phyloP scores from a whole-genome alignment of 169 alveolate genomes.

The Plasmodium coatneyi region DNA sequence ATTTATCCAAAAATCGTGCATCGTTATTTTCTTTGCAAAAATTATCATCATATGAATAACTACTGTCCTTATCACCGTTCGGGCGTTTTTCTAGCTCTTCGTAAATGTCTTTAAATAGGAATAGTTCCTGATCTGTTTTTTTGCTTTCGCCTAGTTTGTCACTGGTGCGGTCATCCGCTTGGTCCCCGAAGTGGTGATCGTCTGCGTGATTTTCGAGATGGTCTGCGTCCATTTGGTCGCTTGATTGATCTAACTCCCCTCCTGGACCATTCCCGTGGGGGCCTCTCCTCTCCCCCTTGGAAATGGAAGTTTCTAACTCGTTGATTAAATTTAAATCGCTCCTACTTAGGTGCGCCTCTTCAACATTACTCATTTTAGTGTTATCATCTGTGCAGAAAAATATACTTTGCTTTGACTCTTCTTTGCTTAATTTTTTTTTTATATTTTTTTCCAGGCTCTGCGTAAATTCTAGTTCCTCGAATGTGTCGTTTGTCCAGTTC shows the following conservation, averaged over 20 bases:
- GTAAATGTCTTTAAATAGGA: conserved; percentile 52
- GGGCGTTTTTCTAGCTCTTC: conserved; percentile 44
- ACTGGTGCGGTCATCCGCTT: neutral
- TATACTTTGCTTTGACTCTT: conserved; percentile 39
- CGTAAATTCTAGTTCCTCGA: conserved; percentile 52
- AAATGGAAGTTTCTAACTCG: neutral
- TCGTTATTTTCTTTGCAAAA: conserved; percentile 16
- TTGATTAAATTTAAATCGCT: neutral
- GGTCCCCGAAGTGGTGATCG: neutral
- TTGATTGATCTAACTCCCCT: neutral
- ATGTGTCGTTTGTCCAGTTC: conserved; percentile 60
- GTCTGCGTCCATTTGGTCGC: neutral
- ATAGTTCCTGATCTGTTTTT: conserved; percentile 10
- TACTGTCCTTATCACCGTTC: neutral
- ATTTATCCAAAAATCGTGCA: conserved; percentile 1
- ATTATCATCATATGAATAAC: neutral
- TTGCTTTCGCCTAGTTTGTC: conserved; percentile 8
- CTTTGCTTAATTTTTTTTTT: conserved; percentile 49
- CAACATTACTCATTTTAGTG: neutral
- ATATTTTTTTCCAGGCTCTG: conserved; percentile 63
- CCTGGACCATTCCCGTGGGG: neutral
- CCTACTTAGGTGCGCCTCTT: neutral
- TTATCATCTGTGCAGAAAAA: conserved; percentile 46
- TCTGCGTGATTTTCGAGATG: neutral
- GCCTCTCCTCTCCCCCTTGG: neutral